Percentiles rank a stretch among this genome's conserved stretches.
phyloP scores from a whole-genome alignment of 176 grass and related monocot species.

The Aegilops bicornis region DNA sequence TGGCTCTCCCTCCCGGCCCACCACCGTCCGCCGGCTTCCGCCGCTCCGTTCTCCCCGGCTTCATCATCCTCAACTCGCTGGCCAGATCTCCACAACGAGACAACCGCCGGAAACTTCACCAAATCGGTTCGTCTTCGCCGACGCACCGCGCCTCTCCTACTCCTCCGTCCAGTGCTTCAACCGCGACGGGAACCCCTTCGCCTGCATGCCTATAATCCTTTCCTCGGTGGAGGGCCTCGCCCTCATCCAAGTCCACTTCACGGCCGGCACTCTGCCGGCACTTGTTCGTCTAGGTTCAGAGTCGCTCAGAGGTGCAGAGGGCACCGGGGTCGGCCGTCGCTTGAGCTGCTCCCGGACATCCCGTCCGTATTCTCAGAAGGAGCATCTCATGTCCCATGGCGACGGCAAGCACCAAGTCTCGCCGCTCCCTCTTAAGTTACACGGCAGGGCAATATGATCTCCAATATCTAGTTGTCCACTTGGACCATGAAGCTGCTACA shows the following conservation, averaged over 20 bases:
- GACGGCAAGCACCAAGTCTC: background rate
- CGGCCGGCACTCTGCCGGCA: background rate
- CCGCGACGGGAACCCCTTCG: background rate
- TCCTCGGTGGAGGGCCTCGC: background rate
- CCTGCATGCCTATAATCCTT: background rate
- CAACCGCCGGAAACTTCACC: background rate
- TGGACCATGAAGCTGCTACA: background rate
- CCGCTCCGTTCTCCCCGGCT: background rate
- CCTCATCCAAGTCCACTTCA: background rate
- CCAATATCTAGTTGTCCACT: background rate
- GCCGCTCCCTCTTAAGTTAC: background rate
- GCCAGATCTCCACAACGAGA: background rate
- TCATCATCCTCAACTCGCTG: background rate
- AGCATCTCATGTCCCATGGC: background rate
- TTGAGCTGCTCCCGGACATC: background rate
- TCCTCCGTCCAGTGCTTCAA: background rate
- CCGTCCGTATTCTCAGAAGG: background rate
- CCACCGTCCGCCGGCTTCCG: background rate
- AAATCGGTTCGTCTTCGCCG: background rate
- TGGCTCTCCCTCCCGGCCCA: background rate
- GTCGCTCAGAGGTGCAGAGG: background rate
- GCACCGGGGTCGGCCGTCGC: too few relatives aligned
- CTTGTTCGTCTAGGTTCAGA: background rate
- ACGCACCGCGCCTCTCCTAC: background rate
- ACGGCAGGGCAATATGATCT: background rate